These are phyloP conservation scores for Rehmannia glutinosa DNA, from an alignment of 257 asterid species.

Conservation along the genomic window DNA sequence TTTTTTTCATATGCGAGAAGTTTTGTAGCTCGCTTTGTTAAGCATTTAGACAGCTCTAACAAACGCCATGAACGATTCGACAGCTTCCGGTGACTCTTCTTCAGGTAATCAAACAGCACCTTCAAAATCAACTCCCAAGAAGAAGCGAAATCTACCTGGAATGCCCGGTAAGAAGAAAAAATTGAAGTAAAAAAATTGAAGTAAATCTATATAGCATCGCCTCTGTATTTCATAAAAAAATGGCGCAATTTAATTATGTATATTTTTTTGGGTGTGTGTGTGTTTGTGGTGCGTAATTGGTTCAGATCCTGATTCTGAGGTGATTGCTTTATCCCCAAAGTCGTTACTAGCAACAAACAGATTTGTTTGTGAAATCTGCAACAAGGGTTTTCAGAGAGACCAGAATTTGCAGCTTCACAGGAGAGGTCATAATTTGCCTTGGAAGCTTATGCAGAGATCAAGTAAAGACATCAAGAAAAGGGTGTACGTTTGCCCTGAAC, in stretches of 20 bases:
- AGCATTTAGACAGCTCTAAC: not conserved
- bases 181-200: too few species aligned
- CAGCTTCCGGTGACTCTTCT: slow-evolving; percentile 51
- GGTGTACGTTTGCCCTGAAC: slow-evolving; percentile 84
- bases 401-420: too few species aligned
- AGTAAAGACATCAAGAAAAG: slow-evolving; percentile 58
- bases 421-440: slow-evolving; percentile 85
- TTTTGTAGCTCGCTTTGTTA: slow-evolving; percentile 5
- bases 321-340: slow-evolving; percentile 73
- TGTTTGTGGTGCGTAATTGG: not conserved
- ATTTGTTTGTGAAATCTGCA: too few species aligned
- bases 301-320: slow-evolving; percentile 89
- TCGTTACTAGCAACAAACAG: slow-evolving; percentile 69
- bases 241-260: not conserved
- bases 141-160: slow-evolving; percentile 84
- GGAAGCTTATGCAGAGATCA: slow-evolving; percentile 79
- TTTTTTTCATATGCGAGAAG: not conserved
- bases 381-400: too few species aligned
- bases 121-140: slow-evolving; percentile 44
- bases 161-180: slow-evolving; percentile 66
- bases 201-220: not conserved
- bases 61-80: slow-evolving; percentile 43
- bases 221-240: not conserved
- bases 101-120: slow-evolving; percentile 35
- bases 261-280: not conserved